Evolutionary conservation across 306 rosid species (phyloP), one percentile per base, ranked within the genome.

Genomic region (Quercus bicolor): DNA sequence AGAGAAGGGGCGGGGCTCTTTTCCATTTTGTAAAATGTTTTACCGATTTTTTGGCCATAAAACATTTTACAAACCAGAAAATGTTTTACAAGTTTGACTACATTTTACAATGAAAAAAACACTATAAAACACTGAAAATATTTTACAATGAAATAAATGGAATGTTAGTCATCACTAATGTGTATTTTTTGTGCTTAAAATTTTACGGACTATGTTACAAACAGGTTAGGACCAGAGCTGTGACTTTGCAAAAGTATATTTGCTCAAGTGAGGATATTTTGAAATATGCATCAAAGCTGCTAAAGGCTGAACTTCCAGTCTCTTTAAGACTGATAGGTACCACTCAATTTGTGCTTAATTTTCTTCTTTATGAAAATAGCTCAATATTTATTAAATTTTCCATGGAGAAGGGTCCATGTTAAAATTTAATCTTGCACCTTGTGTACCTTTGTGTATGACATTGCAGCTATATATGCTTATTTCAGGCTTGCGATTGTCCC

Each of bases 251-350:
- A 6, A 87, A 90, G 81, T 81, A 82, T 84, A 86, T 95, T 55
- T 80, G 85, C 86, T 85, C 95, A 1, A 84, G 87, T 48, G 94
- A 81, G 82, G 98, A 95, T 83, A 89, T 95, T 70, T 80, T 95
- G 87, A 89, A 90, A 79, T 89, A 91, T 76, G 97, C 98, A 48
- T 84, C 87, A 61, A 92, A 90, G 87, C 85, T 95, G 84, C 90
- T 95, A 66, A 90, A 87, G 88, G 97, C 94, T 76, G 98, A 92
- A 75, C 90, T 95, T 84, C 98, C 98, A n/a, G 78, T 92, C 80
- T 95, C 98, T 69, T 65, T 95, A 70, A 86, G 98, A 84, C 83
- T 95, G 77, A 88, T 95, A 75, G 98, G 98, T 94, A 48, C 31
- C 69, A 53, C 4, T 18, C 20, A 66, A 33, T 66, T 18, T 66